Percentiles rank a stretch among this genome's conserved stretches.
Evolutionary conservation across 2,329 filamentous ascomycete genomes (phyloP).

Genomic region (Penicillium concentricum): DNA sequence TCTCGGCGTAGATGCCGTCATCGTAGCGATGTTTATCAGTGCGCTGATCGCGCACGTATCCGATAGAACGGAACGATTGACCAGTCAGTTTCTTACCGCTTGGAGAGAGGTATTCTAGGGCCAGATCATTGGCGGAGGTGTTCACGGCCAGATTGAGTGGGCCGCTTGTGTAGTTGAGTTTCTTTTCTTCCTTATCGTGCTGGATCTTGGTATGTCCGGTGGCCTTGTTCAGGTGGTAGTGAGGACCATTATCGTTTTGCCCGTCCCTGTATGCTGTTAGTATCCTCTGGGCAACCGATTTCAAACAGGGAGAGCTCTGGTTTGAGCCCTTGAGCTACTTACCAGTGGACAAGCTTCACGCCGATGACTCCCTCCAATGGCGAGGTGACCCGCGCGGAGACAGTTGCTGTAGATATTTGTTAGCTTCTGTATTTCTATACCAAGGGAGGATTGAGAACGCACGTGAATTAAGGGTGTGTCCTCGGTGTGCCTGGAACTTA

Average conservation of each 20-base stretch:
- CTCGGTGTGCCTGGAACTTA: constrained; percentile 38
- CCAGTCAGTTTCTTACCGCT: constrained; percentile 34
- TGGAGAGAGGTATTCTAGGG: constrained; percentile 28
- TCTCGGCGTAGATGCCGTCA: constrained; percentile 40
- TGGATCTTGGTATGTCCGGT: constrained; percentile 30
- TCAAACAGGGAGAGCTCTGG: background rate
- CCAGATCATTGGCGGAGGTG: constrained; percentile 36
- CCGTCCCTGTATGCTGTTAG: constrained; percentile 30
- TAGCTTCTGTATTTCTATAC: background rate
- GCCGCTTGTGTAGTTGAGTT: constrained; percentile 34
- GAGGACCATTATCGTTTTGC: constrained; percentile 36
- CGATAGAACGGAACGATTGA: constrained; percentile 43
- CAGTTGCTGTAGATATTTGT: constrained; percentile 26
- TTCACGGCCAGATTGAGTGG: constrained; percentile 34
- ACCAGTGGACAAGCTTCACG: constrained; percentile 42
- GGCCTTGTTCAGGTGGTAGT: constrained; percentile 33
- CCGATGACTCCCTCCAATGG: constrained; percentile 41
- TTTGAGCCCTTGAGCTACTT: background rate
- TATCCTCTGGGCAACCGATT: background rate
- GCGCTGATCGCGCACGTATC: constrained; percentile 37
- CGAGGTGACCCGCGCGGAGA: constrained; percentile 36
- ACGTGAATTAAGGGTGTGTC: constrained; percentile 43
- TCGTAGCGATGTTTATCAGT: constrained; percentile 31
- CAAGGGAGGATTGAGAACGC: background rate
- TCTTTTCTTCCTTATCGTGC: constrained; percentile 23